A percentile compares a stretch with the other conserved stretches of the same genome.
These are phyloP conservation scores for Solanum chacoense DNA, from an alignment of 305 asterid genomes.

Conservation along the genomic window DNA sequence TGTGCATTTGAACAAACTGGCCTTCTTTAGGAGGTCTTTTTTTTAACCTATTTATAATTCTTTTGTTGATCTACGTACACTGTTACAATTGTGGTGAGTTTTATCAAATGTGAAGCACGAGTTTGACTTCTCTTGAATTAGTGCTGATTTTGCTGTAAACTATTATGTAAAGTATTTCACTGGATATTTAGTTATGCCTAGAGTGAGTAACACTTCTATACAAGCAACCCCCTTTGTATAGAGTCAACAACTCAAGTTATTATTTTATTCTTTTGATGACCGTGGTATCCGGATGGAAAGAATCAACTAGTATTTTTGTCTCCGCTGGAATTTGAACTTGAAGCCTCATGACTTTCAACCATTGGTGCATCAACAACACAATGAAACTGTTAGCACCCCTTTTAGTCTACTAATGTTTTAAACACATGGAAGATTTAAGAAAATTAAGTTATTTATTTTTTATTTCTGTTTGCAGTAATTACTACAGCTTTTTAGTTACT, in stretches of 20 bases:
- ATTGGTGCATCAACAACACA: no score
- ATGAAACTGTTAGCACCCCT: no score
- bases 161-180: not conserved
- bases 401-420: no score
- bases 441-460: no score
- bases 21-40: not conserved
- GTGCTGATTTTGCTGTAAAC: not conserved
- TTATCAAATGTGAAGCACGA: not conserved
- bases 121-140: not conserved
- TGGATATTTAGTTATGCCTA: not conserved
- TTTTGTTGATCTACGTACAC: not conserved
- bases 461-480: no score
- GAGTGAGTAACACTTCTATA: not conserved
- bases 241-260: not conserved
- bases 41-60: not conserved
- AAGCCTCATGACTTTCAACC: not conserved
- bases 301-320: not conserved
- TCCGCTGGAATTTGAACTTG: not conserved
- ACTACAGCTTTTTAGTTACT: no score
- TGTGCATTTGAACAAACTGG: not conserved
- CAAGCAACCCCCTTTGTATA: not conserved
- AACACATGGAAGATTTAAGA: no score
- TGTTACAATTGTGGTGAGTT: not conserved
- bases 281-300: not conserved
- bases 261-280: not conserved